phyloP scores from a whole-genome alignment of 495 filamentous ascomycete genomes.

The Xylaria flabelliformis region DNA sequence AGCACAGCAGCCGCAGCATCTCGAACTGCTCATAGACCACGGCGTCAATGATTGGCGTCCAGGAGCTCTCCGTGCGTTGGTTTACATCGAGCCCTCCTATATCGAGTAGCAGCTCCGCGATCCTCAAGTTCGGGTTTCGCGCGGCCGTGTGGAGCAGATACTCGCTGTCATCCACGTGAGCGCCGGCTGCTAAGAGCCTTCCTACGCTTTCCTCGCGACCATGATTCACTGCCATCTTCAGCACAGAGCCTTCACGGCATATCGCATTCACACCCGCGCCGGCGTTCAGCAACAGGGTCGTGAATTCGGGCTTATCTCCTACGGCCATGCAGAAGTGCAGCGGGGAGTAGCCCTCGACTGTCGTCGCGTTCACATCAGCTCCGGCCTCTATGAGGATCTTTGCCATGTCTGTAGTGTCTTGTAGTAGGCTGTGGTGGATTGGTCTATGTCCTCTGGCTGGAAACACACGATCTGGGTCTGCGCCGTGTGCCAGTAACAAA shows the following conservation, averaged over 20 bases:
- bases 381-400: neutral
- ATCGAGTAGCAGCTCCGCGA: neutral
- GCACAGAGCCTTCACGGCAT: neutral
- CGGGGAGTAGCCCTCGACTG: neutral
- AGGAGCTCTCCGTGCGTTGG: neutral
- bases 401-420: neutral
- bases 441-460: neutral
- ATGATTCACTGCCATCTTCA: neutral
- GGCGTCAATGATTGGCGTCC: constrained; percentile 1
- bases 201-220: neutral
- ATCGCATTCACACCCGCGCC: neutral
- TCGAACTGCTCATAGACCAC: neutral
- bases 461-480: constrained; percentile 2
- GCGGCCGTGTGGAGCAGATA: neutral
- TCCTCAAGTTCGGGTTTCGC: neutral
- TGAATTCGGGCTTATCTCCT: neutral
- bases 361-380: neutral
- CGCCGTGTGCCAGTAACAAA: neutral
- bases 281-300: neutral
- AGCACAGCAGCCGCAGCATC: neutral
- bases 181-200: neutral
- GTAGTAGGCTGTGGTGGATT: neutral
- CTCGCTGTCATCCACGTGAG: neutral
- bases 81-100: neutral
- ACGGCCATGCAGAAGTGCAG: constrained; percentile 4